phyloP scores from a whole-genome alignment of 2,329 filamentous ascomycete genomes.

The Neocatenulostroma microsporum region DNA sequence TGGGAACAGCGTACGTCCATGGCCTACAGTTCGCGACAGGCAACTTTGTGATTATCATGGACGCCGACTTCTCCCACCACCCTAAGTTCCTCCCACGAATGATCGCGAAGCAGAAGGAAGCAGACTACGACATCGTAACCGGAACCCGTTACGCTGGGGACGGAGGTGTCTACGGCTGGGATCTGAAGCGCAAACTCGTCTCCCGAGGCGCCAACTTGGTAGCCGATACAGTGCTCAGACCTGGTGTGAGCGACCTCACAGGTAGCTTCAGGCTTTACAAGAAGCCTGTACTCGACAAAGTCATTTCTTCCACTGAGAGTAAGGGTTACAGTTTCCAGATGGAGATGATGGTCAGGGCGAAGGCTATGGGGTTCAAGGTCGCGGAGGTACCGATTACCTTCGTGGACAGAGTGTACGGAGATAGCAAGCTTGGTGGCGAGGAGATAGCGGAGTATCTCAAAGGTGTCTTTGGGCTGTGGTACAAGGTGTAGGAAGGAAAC shows the following conservation, averaged over 20 bases:
- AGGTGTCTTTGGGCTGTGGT: conserved; percentile 43
- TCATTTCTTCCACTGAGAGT: conserved; percentile 83
- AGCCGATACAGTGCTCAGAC: conserved; percentile 85
- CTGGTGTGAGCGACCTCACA: conserved; percentile 91
- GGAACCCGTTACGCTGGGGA: conserved; percentile 87
- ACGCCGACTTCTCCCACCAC: conserved; percentile 98
- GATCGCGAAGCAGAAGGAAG: conserved; percentile 70
- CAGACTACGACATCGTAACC: conserved; percentile 90
- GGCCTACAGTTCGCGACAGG: conserved; percentile 83
- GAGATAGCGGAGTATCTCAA: conserved; percentile 97
- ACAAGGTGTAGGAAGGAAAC: conserved; percentile 36
- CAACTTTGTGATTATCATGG: conserved; percentile 99
- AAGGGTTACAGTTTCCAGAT: conserved; percentile 99
- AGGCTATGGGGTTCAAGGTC: conserved; percentile 89
- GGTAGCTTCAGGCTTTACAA: conserved; percentile 94
- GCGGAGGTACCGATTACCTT: conserved; percentile 95
- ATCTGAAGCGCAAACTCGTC: conserved; percentile 70
- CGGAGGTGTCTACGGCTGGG: conserved; percentile 88
- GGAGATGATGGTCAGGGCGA: conserved; percentile 98
- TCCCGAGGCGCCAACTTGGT: conserved; percentile 88
- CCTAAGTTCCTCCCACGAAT: conserved; percentile 97
- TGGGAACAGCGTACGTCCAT: conserved; percentile 93
- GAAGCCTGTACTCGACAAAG: conserved; percentile 78
- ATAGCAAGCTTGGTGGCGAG: conserved; percentile 86
- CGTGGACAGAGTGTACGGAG: conserved; percentile 89